Base-by-base conservation (phyloP, 176 grass and related monocot genomes). In the Luzula sylvatica region DNA sequence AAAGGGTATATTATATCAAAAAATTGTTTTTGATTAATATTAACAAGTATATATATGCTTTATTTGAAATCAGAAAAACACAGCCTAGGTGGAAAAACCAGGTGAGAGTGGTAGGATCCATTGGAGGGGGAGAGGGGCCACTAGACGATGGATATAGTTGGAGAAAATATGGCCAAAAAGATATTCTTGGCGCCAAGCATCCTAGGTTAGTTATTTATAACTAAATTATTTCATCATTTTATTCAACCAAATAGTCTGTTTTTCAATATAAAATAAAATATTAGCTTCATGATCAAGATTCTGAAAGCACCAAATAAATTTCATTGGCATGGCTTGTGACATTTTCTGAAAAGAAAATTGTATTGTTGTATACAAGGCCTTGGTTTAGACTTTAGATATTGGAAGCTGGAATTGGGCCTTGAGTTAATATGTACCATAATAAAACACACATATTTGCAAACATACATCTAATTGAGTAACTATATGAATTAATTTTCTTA, bases 81-180 rank as follows among this genome's bases (percentile, higher is more conserved):
- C 68, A 45, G 66, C 59, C 81, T 15, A 67, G 39, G 57, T 86
- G 81, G 81, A 69, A 51, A 8, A 81, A 51, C 45, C 81, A 78
- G 53, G 59, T 78, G 15, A 74, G 73, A 58, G 66, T 93, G 30
- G n/a, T n/a, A 7, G 65, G 43, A 38, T 44, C 66, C 1, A 41
- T 23, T 2, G 65, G 66, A 7, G 65, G 66, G 5, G 29, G 47
- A 8, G 77, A 78, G 18, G 81, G 77, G 26, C 72, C 68, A 11
- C 30, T 39, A 7, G 81, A 86, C 46, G 87, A 93, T 61, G 81
- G 87, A 1, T 52, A 74, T 71, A 78, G 77, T 58, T 93, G 87
- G 87, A 80, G 87, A 50, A 93, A 86, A 62, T 93, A 93, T 72
- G 87, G 87, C 0, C 87, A 93, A 65, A 93, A 93, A 70, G 81